These are phyloP conservation scores for Clarireedia paspali DNA, from an alignment of 2,329 filamentous ascomycete genomes.

Conservation along the genomic window DNA sequence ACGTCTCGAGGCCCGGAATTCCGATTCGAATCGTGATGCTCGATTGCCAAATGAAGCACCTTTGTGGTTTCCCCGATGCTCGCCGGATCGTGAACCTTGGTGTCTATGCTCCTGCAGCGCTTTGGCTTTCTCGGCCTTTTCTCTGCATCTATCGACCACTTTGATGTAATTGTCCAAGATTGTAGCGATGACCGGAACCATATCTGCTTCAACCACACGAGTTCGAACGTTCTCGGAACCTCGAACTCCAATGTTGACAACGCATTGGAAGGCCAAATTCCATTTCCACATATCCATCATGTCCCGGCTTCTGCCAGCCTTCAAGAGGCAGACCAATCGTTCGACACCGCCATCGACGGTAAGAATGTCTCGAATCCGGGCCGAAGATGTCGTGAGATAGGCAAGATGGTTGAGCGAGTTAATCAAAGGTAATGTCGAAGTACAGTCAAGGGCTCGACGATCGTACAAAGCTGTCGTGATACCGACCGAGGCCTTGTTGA, in stretches of 20 bases:
- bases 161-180: slow-evolving; percentile 98
- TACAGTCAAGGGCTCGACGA: slow-evolving; percentile 93
- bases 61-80: slow-evolving; percentile 27
- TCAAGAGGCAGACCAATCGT: slow-evolving; percentile 91
- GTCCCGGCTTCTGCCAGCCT: slow-evolving; percentile 92
- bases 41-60: slow-evolving; percentile 43
- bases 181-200: slow-evolving; percentile 97
- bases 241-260: slow-evolving; percentile 96
- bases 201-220: slow-evolving; percentile 93
- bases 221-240: slow-evolving; percentile 92
- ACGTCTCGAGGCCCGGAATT: slow-evolving; percentile 59
- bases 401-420: slow-evolving; percentile 98
- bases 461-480: slow-evolving; percentile 99
- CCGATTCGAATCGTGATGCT: slow-evolving; percentile 44
- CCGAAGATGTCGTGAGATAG: slow-evolving; percentile 95
- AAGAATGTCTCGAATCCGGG: slow-evolving; percentile 92
- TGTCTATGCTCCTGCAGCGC: slow-evolving; percentile 30
- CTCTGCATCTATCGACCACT: slow-evolving; percentile 84
- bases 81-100: slow-evolving; percentile 21
- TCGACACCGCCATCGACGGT: slow-evolving; percentile 99
- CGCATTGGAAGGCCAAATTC: slow-evolving; percentile 98
- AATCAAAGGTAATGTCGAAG: slow-evolving; percentile 92
- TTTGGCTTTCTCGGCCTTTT: slow-evolving; percentile 77
- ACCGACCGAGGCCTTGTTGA: slow-evolving; percentile 98
- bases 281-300: slow-evolving; percentile 99